A percentile compares a stretch with the other conserved stretches of the same genome.
Evolutionary conservation across 495 filamentous ascomycete species (phyloP).

Genomic region (Lepraria neglecta): DNA sequence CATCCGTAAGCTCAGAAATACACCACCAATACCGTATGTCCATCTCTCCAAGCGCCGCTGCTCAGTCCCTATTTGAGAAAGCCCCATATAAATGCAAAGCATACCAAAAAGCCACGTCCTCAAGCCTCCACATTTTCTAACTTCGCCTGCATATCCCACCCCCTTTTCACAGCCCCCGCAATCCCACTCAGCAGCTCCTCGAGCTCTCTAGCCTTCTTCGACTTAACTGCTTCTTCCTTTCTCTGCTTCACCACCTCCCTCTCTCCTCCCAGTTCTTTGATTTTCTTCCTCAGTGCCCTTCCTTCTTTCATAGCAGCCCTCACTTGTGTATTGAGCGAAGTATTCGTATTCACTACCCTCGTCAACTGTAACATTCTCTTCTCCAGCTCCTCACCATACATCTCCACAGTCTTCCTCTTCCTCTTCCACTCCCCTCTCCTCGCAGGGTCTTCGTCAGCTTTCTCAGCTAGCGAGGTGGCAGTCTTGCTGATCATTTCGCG

Average conservation of each 20-base stretch:
- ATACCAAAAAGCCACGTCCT: too few relatives aligned
- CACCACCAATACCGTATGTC: too few relatives aligned
- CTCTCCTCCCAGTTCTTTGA: conserved; percentile 17
- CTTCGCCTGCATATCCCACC: conserved; percentile 20
- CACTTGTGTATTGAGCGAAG: background rate
- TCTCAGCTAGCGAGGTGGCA: conserved; percentile 1
- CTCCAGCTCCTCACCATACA: conserved; percentile 62
- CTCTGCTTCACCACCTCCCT: conserved; percentile 10
- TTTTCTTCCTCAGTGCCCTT: conserved; percentile 18
- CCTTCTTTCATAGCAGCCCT: conserved; percentile 14
- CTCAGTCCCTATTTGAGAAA: too few relatives aligned
- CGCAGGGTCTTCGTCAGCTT: conserved; percentile 19
- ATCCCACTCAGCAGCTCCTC: conserved; percentile 17
- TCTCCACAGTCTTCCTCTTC: conserved; percentile 58
- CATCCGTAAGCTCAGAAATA: too few relatives aligned
- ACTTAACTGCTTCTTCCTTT: conserved; percentile 18
- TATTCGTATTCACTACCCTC: conserved; percentile 13
- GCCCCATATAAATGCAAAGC: too few relatives aligned
- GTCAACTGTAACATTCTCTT: conserved; percentile 35
- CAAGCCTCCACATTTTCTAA: background rate
- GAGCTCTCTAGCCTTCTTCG: conserved; percentile 21
- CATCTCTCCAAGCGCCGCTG: too few relatives aligned
- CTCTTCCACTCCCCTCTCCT: conserved; percentile 48
- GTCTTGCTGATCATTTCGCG: conserved; percentile 20
- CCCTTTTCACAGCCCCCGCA: conserved; percentile 19